Percentiles rank a stretch among this genome's conserved stretches.
Conservation (phyloP, 495 filamentous ascomycete species). For the Friedmanniomyces simplex region DNA sequence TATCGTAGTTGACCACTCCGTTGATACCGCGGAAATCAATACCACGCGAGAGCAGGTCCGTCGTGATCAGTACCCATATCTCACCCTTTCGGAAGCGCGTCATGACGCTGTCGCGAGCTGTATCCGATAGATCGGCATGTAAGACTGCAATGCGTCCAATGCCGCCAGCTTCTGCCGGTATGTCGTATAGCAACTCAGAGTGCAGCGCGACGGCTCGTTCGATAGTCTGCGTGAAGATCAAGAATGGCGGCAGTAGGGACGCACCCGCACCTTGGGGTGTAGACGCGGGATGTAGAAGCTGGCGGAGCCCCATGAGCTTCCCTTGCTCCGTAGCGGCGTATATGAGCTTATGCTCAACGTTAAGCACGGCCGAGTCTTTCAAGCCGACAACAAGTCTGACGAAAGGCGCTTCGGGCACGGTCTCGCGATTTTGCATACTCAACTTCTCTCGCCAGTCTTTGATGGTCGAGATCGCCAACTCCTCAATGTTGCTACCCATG, state of each 20-base stretch:
- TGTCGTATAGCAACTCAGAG: constrained; percentile 87
- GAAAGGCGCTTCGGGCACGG: constrained; percentile 39
- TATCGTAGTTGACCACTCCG: constrained; percentile 93
- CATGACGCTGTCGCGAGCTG: constrained; percentile 67
- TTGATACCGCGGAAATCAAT: constrained; percentile 90
- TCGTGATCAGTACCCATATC: constrained; percentile 92
- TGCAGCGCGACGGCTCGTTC: constrained; percentile 77
- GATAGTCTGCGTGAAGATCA: constrained; percentile 93
- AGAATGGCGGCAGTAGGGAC: constrained; percentile 71
- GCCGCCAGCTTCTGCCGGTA: constrained; percentile 76
- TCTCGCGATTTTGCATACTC: constrained; percentile 18
- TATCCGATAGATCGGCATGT: constrained; percentile 74
- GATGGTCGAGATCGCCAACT: constrained; percentile 55
- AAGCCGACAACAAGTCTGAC: constrained; percentile 84
- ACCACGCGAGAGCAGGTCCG: constrained; percentile 80
- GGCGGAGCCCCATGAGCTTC: constrained; percentile 83
- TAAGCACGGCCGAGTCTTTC: constrained; percentile 89
- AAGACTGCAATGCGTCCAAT: constrained; percentile 79
- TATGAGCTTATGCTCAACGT: constrained; percentile 74
- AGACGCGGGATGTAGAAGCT: constrained; percentile 70
- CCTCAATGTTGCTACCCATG: constrained; percentile 86
- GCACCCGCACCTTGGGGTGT: constrained; percentile 37
- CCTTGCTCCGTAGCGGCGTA: constrained; percentile 90
- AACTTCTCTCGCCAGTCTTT: constrained; percentile 36
- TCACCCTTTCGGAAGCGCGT: constrained; percentile 81